A percentile compares a stretch with the other conserved stretches of the same genome.
These are phyloP conservation scores for Primulina huaijiensis DNA, from an alignment of 257 asterid species.

Conservation along the genomic window DNA sequence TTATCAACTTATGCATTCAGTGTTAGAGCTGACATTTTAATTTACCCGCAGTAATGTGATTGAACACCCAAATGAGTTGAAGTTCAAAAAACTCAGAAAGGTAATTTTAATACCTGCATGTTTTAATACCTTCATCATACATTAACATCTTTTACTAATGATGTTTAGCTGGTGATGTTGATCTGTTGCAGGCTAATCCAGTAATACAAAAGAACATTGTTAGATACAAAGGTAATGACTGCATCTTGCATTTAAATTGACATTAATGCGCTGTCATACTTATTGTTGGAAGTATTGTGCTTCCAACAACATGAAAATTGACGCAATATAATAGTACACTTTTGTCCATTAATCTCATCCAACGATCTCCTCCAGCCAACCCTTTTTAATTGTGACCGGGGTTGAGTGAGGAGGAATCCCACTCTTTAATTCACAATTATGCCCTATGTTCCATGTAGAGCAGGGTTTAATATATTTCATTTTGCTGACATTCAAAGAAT, in stretches of 20 bases:
- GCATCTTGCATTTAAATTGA: background rate
- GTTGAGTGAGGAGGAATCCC: background rate
- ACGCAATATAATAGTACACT: background rate
- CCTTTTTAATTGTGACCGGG: background rate
- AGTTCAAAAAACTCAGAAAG: constrained; percentile 82
- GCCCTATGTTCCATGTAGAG: background rate
- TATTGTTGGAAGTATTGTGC: too few relatives aligned
- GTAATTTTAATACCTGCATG: constrained; percentile 28
- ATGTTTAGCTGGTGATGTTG: constrained; percentile 23
- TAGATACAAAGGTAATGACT: constrained; percentile 53
- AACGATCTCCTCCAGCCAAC: background rate
- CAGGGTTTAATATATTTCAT: background rate
- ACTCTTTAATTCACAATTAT: background rate
- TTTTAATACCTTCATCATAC: background rate
- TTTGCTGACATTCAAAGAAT: background rate
- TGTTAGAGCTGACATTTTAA: constrained; percentile 10
- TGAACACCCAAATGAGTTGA: constrained; percentile 69
- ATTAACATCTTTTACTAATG: background rate
- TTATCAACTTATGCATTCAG: background rate
- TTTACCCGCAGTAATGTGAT: constrained; percentile 65
- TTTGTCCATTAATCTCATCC: background rate
- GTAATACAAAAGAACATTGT: constrained; percentile 62
- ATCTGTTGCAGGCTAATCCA: constrained; percentile 65
- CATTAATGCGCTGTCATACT: background rate
- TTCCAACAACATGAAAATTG: background rate